Conservation (phyloP, 2,329 filamentous ascomycete genomes). For the Colletotrichum lindemuthianum region DNA sequence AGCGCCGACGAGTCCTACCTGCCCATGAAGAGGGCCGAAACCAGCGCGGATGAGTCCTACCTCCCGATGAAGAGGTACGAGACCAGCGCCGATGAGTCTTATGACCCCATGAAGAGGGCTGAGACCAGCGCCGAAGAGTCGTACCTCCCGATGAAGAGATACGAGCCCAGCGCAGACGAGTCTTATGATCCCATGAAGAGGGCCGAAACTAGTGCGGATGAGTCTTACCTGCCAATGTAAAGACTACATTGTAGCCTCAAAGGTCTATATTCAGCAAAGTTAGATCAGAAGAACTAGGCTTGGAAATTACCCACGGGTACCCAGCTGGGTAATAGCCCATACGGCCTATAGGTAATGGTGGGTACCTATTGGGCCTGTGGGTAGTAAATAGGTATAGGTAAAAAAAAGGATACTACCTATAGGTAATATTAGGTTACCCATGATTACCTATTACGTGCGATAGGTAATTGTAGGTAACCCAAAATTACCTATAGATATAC, state of each 20-base stretch:
- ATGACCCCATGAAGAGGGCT: conserved; percentile 13
- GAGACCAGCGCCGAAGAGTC: conserved; percentile 20
- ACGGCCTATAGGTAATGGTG: too few relatives aligned
- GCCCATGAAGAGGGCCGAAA: conserved; percentile 20
- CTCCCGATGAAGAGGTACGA: conserved; percentile 17
- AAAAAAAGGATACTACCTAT: too few relatives aligned
- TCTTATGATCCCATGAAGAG: conserved; percentile 13
- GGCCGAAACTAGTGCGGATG: conserved; percentile 15
- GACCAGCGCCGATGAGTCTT: conserved; percentile 25
- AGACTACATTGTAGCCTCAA: background rate
- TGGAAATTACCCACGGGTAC: too few relatives aligned
- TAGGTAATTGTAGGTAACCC: too few relatives aligned
- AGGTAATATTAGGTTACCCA: too few relatives aligned
- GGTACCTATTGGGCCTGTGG: too few relatives aligned
- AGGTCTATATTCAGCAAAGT: too few relatives aligned
- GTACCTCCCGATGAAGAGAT: conserved; percentile 12
- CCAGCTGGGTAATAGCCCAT: too few relatives aligned
- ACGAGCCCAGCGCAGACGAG: conserved; percentile 17
- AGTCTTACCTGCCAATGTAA: conserved; percentile 23
- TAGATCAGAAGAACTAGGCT: too few relatives aligned
- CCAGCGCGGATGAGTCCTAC: conserved; percentile 20
- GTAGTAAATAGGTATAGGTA: too few relatives aligned
- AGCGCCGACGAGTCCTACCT: conserved; percentile 29
- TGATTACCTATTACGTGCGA: too few relatives aligned
- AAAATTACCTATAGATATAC: too few relatives aligned